Base-by-base conservation (phyloP, 2,329 filamentous ascomycete genomes). In the Aspergillus hiratsukae region DNA sequence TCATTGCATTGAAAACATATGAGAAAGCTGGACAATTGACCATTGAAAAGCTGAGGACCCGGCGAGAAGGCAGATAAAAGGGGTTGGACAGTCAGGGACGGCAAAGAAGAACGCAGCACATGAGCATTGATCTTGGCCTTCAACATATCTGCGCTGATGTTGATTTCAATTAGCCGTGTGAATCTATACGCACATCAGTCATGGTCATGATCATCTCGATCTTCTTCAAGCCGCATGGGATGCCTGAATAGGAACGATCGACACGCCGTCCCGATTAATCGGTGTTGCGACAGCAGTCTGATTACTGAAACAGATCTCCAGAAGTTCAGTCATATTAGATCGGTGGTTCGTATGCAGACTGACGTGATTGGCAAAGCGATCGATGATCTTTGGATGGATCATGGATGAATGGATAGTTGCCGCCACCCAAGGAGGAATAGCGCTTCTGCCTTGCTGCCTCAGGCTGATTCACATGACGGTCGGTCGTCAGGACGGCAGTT, bases 391-490 rank as follows among this genome's bases (percentile, higher is more conserved):
- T 1, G 25, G 14, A 48, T 23, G 51, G 51, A 40, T n/a, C n/a
- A n/a, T 53, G 52, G 49, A 49, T 21, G 45, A 29, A 48, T n/a
- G n/a, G n/a, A n/a, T n/a, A n/a, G n/a, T 48, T 53, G 43, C 43
- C 51, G 29, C 23, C 10, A 14, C 43, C 10, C 14, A 46, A 23
- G 4, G 14, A 14, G 43, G 43, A 17, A 46, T 46, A 25, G 43
- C n/a, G n/a, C n/a, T 17, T 3, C 27, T 23, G 43, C 43, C 43
- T 23, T 19, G 31, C 2, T 53, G 52, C 52, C 52, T 53, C 19
- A 53, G 52, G 52, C 45, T 28, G 1, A 3, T 28, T 25, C 43
- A 53, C 45, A 37, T 53, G 52, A 37, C 14, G 27, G 2, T 41
- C n/a, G 8, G n/a, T 11, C 48, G n/a, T 35, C 48, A 28, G 27